Evolutionary conservation across 2,329 filamentous ascomycete genomes (phyloP), one percentile per base, ranked within the genome.

Genomic region (Rasamsonia emersonii): DNA sequence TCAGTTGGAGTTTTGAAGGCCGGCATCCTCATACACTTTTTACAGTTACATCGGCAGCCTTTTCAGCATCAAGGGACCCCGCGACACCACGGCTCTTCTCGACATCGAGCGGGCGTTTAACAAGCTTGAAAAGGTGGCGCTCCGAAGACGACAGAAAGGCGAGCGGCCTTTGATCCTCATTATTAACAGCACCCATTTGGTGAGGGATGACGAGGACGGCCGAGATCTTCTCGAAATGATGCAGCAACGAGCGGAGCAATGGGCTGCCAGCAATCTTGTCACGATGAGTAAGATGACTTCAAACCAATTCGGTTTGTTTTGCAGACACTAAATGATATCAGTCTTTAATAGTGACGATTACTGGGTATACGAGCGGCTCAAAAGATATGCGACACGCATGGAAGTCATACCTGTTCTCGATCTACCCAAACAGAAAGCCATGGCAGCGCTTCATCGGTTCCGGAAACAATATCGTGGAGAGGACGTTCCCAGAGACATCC

Each of bases 321-420:
- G 10, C 33, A 28, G 6, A 9, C 24, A 18, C 23, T 26, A 24
- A 21, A 36, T 25, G 30, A 14, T 6, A 28, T 38, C 86, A 68
- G 79, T 98, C 19, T 86, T 98, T 64, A 96, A 95, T 61, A 88
- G 79, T 33, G 91, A 98, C 58, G 91, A 96, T 54, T 98, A 94
- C 61, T 98, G 91, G 91, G 83, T 98, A 1, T 96, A 95, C 50
- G 91, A 98, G 58, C 75, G 88, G 9, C 65, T 98, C 32, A 95
- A 95, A 67, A 80, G 85, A 54, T 80, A 94, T 37, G 85, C 86
- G 3, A 94, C 88, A 2, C 77, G 91, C 27, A 93, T 98, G 85
- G 88, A 95, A 51, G 82, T 98, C 4, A 79, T 93, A 21, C 77
- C 86, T 6, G 79, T 98, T 24, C 71, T 75, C 4, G 91, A 98